Conservation (phyloP, 371 early-diverging fungal species). For the Capillidium rhysosporum region DNA sequence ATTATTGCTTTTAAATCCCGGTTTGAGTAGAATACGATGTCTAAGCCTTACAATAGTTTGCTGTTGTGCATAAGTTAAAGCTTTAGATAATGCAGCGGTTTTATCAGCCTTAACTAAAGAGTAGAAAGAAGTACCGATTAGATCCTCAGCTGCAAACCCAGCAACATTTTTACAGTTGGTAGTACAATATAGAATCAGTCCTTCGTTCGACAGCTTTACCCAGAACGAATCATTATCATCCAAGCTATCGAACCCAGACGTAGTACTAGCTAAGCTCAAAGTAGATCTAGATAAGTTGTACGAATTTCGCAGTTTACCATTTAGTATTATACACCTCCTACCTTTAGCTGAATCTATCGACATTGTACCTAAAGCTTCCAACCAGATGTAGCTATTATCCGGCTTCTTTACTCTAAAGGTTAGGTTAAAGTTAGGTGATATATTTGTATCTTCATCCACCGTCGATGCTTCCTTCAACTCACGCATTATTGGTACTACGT, state of each 20-base stretch:
- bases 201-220: slow-evolving; percentile 35
- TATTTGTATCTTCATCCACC: slow-evolving; percentile 8
- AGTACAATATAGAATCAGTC: slow-evolving; percentile 27
- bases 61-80: slow-evolving; percentile 22
- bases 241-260: background rate
- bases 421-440: slow-evolving; percentile 15
- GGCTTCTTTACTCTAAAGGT: slow-evolving; percentile 33
- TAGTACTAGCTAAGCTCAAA: slow-evolving; percentile 5
- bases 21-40: background rate
- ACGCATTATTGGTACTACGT: slow-evolving; percentile 35
- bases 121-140: slow-evolving; percentile 28
- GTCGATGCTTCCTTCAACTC: slow-evolving; percentile 27
- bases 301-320: slow-evolving; percentile 27
- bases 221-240: slow-evolving; percentile 24
- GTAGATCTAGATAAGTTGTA: slow-evolving; percentile 15
- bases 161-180: slow-evolving; percentile 15
- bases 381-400: slow-evolving; percentile 30
- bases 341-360: slow-evolving; percentile 31
- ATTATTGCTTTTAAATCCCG: background rate
- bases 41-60: slow-evolving; percentile 8
- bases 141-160: slow-evolving; percentile 22
- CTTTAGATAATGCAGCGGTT: slow-evolving; percentile 23
- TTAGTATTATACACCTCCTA: slow-evolving; percentile 35
- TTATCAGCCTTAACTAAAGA: slow-evolving; percentile 27
- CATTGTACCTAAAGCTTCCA: slow-evolving; percentile 34